Percentiles rank a stretch among this genome's conserved stretches.
Evolutionary conservation across 106 monocot genomes (phyloP).

Genomic region (Phalaenopsis equestris): DNA sequence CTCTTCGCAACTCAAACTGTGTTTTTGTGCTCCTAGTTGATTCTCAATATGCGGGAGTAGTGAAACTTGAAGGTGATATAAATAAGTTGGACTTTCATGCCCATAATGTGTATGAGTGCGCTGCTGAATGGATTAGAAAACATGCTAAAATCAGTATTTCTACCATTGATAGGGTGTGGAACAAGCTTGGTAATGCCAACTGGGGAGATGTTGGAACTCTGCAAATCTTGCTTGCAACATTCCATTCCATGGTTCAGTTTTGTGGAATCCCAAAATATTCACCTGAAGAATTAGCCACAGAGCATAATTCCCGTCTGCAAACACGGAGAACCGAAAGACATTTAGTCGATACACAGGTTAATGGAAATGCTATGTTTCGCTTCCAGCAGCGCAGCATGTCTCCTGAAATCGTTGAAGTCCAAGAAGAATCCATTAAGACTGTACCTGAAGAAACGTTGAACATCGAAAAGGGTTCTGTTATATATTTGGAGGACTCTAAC

Average conservation of each 20-base stretch:
- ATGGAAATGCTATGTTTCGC: conserved; percentile 56
- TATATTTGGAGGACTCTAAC: conserved; percentile 68
- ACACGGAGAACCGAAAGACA: conserved; percentile 72
- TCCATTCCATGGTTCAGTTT: conserved; percentile 65
- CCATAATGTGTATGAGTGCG: conserved; percentile 69
- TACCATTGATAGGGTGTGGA: conserved; percentile 74
- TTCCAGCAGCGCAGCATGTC: conserved; percentile 54
- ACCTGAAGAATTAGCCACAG: conserved; percentile 59
- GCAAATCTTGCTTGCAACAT: conserved; percentile 72
- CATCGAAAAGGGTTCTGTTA: conserved; percentile 64
- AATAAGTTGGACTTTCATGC: conserved; percentile 58
- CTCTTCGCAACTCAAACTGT: conserved; percentile 56
- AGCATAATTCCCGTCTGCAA: conserved; percentile 53
- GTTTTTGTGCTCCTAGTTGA: conserved; percentile 79
- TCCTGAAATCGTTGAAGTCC: conserved; percentile 90
- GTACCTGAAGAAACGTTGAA: conserved; percentile 46
- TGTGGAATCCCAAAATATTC: conserved; percentile 71
- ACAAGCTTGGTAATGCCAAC: conserved; percentile 88
- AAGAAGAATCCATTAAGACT: conserved; percentile 41
- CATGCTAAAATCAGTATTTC: conserved; percentile 65
- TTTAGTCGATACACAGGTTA: conserved; percentile 38
- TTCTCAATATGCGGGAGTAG: conserved; percentile 83
- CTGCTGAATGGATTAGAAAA: conserved; percentile 71
- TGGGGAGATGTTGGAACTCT: conserved; percentile 92
- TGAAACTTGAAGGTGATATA: conserved; percentile 72